These are phyloP conservation scores for Euphrasia arctica DNA, from an alignment of 305 asterid genomes.

Conservation along the genomic window DNA sequence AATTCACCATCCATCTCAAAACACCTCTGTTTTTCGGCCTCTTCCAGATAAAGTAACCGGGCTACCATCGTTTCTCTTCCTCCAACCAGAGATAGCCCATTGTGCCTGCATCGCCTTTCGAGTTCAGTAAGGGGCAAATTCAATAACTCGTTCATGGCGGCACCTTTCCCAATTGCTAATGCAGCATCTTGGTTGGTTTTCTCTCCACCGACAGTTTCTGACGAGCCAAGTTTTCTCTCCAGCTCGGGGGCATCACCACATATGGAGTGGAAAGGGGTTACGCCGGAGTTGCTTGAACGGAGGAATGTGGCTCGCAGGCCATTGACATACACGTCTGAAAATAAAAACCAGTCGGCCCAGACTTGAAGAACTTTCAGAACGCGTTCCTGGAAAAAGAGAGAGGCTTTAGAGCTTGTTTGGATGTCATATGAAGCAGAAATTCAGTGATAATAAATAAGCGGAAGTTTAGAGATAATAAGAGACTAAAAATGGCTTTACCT, in stretches of 20 bases:
- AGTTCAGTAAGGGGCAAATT: conserved; percentile 61
- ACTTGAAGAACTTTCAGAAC: conserved; percentile 77
- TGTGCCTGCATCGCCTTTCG: conserved; percentile 75
- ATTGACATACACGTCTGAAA: conserved; percentile 69
- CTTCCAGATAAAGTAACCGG: conserved; percentile 73
- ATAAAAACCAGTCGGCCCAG: conserved; percentile 81
- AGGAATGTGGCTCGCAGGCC: conserved; percentile 77
- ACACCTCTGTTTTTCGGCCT: conserved; percentile 71
- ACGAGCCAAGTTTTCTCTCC: conserved; percentile 41
- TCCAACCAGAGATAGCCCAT: conserved; percentile 74
- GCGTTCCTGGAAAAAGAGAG: conserved; percentile 51
- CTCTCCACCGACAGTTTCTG: conserved; percentile 36
- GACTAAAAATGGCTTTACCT: conserved; percentile 35
- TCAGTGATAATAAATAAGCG: not conserved
- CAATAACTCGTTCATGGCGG: conserved; percentile 66
- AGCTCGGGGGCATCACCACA: conserved; percentile 73
- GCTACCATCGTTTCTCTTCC: conserved; percentile 83
- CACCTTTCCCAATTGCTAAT: conserved; percentile 69
- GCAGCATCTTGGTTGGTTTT: conserved; percentile 62
- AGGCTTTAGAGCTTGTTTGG: not conserved
- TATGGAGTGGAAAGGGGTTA: conserved; percentile 61
- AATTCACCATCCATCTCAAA: conserved; percentile 54
- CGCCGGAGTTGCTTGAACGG: conserved; percentile 71
- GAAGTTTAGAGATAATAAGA: not conserved
- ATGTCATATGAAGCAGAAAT: not conserved